Base-by-base conservation (phyloP, 768 basidiomycete species). In the Crassisporium funariophilum region DNA sequence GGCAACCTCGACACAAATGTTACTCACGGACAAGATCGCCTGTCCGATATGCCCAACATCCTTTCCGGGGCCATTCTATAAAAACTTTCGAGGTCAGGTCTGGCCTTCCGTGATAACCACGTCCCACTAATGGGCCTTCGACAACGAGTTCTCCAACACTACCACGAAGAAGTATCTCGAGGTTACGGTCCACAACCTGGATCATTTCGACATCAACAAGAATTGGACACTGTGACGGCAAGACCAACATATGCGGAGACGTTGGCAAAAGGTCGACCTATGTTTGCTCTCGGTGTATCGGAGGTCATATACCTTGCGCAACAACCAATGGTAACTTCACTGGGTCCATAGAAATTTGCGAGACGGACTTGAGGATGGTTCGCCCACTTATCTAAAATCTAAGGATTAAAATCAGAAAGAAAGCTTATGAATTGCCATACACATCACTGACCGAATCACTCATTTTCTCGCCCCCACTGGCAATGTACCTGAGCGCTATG, bases 271-370 rank as follows among this genome's bases (percentile, higher is more conserved):
- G 73, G 62, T 31, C 57, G 62, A 16, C 77, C 77, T 29, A 79
- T 70, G 43, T 78, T 76, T 10, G 70, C 68, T 42, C 69, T 67
- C 10, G 70, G 70, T 13, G 66, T 74, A 16, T 53, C 61, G 25
- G 58, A 50, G 41, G 70, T 64, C 72, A 79, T 72, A 33, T 64
- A 65, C 29, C 77, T 63, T 3, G 72, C 71, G 43, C 72, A 74
- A 53, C 77, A 79, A 8, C 77, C 77, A 50, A 79, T 79, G 6
- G 77, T 77, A 16, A 69, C 77, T 56, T 79, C 77, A 41, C 71
- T 79, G 13, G 78, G 78, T 1, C 78, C 77, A 51, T 79, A 77
- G 49, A 77, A 77, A 49, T 78, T 79, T 8, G 70, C 76, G 10
- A 79, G 59, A 17, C 66, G 67, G 25, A 79, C 65, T 50, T 63